Base-by-base conservation (phyloP, 169 alveolate genomes). In the Plasmodium relictum region DNA sequence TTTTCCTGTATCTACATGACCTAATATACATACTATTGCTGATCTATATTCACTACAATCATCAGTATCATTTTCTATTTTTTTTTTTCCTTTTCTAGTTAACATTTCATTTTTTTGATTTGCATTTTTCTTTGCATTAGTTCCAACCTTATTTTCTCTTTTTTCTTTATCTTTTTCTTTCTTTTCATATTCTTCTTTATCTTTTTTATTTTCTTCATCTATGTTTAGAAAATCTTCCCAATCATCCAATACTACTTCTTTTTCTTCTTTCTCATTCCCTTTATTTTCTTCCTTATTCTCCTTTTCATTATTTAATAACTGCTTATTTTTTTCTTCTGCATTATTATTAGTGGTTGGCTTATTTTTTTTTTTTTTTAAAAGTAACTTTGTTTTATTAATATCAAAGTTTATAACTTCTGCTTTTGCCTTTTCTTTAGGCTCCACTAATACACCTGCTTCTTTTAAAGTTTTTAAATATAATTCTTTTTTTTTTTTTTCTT, bases 1-100 rank as follows among this genome's bases (percentile, higher is more conserved):
- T 95, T 99, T 99, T 7, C 99, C 99, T 3, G 99, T 98, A 92
- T 99, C 99, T 54, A 99, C 99, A 92, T 99, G 99, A 22, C 99
- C 99, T 74, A 97, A 85, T 54, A 99, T 97, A 94, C 99, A 98
- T 68, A 98, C 96, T 52, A 99, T 97, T 5, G 99, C 99, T 31
- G 99, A 98, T 48, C 99, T 92, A 52, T 97, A 94, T 42, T 91
- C 96, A 62, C 73, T 70, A 4, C 73, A 92, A 12, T 89, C 93
- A 10, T 93, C 93, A 16, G 88, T 58, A 8, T 39, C 73, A n/a
- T 61, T 16, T 5, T 44, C 91, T 39, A 39, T 68, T 39, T 42
- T 78, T 14, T 54, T 45, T 10, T 52, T 69, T 2, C 66, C 88
- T 74, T 90, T 69, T 22, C 88, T 73, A 26, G 56, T 71, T 52